A percentile compares a stretch with the other conserved stretches of the same genome.
Evolutionary conservation across 78 protist genomes (phyloP).

Genomic region (Guillardia theta): DNA sequence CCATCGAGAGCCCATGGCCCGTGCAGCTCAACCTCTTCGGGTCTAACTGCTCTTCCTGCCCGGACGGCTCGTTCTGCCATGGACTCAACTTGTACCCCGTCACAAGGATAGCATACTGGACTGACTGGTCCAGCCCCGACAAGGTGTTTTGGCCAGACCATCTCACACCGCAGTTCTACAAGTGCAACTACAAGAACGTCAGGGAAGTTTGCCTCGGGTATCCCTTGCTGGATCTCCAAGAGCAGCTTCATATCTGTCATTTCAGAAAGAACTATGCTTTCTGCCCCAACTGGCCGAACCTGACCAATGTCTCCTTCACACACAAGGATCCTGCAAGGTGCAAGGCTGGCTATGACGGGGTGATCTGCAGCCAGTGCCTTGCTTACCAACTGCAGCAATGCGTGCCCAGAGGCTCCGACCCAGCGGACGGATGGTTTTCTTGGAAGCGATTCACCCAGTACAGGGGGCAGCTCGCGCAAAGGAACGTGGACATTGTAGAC

Average conservation of each 20-base stretch:
- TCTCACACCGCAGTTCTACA: not conserved
- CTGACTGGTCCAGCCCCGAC: not conserved
- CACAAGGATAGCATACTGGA: not conserved
- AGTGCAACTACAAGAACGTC: not conserved
- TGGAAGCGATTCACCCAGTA: not conserved
- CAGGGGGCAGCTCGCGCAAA: not conserved
- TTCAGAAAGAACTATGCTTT: not conserved
- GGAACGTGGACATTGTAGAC: not conserved
- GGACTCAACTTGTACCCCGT: not conserved
- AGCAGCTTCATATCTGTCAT: not conserved
- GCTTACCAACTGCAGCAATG: not conserved
- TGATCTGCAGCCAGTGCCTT: not conserved
- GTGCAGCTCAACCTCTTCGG: not conserved
- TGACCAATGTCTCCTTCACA: not conserved
- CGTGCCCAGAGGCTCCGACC: not conserved
- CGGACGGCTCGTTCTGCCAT: not conserved
- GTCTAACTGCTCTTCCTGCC: not conserved
- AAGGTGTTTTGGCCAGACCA: not conserved
- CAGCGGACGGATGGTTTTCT: not conserved
- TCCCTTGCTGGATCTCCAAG: not conserved
- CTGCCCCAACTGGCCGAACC: not conserved
- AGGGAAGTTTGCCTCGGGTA: not conserved
- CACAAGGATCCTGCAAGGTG: not conserved
- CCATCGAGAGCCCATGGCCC: not conserved
- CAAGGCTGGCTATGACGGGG: not conserved